phyloP scores from a whole-genome alignment of 2,329 filamentous ascomycete genomes.

The Ophiobolus disseminans region DNA sequence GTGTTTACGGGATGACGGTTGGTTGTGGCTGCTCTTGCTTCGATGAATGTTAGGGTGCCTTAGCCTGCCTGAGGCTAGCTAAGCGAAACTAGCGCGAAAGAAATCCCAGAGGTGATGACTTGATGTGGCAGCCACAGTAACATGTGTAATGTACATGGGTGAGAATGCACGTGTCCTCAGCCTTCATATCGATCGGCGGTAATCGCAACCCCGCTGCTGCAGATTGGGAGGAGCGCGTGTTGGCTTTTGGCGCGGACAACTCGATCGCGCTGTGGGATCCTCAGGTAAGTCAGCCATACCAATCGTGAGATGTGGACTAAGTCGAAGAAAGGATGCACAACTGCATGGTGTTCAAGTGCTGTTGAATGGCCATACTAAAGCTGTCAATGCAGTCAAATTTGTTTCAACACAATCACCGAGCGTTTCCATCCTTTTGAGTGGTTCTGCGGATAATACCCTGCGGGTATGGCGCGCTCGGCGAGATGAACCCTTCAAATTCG shows the following conservation, averaged over 20 bases:
- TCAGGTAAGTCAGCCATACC: constrained; percentile 60
- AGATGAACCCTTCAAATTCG: constrained; percentile 43
- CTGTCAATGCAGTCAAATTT: constrained; percentile 85
- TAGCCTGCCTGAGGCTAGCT: constrained; percentile 19
- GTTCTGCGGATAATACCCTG: constrained; percentile 80
- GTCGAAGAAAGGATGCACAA: constrained; percentile 47
- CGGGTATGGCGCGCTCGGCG: constrained; percentile 63
- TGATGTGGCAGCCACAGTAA: constrained; percentile 13
- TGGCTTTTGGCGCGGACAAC: constrained; percentile 88
- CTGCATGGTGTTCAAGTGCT: constrained; percentile 69
- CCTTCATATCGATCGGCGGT: constrained; percentile 77
- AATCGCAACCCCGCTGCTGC: constrained; percentile 90
- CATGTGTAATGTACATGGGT: constrained; percentile 18
- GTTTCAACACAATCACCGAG: constrained; percentile 61
- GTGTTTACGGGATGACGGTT: too few relatives aligned
- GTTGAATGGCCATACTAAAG: constrained; percentile 77
- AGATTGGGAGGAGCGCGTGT: constrained; percentile 78
- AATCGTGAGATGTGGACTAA: constrained; percentile 18
- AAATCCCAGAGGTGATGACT: constrained; percentile 36
- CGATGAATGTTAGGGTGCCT: constrained; percentile 6
- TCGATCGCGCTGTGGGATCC: constrained; percentile 91
- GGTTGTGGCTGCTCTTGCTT: constrained; percentile 14
- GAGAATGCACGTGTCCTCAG: constrained; percentile 43
- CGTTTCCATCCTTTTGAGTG: constrained; percentile 72
- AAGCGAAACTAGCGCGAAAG: constrained; percentile 43